phyloP scores from a whole-genome alignment of 2,329 filamentous ascomycete species.

The Kalaharituber pfeilii region DNA sequence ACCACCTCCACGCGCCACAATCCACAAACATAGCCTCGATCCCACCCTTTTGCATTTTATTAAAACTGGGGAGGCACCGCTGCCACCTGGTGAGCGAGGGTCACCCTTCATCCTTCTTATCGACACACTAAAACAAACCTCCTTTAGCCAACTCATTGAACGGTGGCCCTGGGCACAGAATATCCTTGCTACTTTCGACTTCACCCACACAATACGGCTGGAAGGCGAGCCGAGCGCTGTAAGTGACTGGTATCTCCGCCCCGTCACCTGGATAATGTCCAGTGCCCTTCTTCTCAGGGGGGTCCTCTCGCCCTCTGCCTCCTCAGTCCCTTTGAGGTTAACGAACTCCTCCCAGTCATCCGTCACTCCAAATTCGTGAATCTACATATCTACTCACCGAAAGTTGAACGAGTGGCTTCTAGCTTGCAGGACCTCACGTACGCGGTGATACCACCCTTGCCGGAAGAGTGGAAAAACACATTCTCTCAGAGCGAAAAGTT shows the following conservation, averaged over 20 bases:
- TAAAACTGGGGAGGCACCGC: constrained; percentile 7
- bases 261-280: constrained; percentile 27
- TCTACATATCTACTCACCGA: constrained; percentile 37
- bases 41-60: constrained; percentile 11
- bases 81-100: not conserved
- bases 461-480: constrained; percentile 6
- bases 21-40: constrained; percentile 32
- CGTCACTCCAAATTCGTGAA: constrained; percentile 24
- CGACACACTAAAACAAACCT: not conserved
- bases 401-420: constrained; percentile 26
- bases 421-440: constrained; percentile 32
- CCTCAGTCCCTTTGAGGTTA: constrained; percentile 43
- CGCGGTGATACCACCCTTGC: not conserved
- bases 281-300: constrained; percentile 25
- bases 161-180: no score
- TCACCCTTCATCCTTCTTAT: not conserved
- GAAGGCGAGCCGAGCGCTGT: constrained; percentile 28
- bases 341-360: constrained; percentile 33
- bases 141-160: constrained; percentile 13
- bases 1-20: constrained; percentile 28
- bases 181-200: constrained; percentile 28
- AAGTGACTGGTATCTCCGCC: constrained; percentile 36
- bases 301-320: constrained; percentile 34
- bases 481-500: constrained; percentile 20
- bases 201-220: constrained; percentile 5